Evolutionary conservation across 2,329 filamentous ascomycete genomes (phyloP).

Genomic region (Fusarium chlamydosporum): DNA sequence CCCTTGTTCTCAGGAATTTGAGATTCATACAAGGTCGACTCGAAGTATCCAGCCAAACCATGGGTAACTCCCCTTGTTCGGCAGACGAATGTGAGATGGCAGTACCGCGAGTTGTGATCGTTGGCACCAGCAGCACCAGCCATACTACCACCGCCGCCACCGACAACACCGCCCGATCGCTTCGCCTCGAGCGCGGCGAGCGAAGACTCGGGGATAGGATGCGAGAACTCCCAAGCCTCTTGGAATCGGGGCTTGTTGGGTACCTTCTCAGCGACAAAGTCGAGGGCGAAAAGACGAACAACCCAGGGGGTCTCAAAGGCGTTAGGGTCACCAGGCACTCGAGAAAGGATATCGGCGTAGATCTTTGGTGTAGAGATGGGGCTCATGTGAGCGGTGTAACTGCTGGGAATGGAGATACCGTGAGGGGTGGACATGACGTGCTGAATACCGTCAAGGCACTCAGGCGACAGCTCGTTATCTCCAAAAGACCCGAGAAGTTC

Average conservation of each 20-base stretch:
- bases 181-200: slow-evolving; percentile 69
- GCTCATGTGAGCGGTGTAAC: slow-evolving; percentile 94
- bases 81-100: slow-evolving; percentile 82
- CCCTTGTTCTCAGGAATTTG: slow-evolving; percentile 55
- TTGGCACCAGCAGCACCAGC: slow-evolving; percentile 84
- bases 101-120: slow-evolving; percentile 89
- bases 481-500: slow-evolving; percentile 96
- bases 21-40: slow-evolving; percentile 88
- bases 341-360: slow-evolving; percentile 81
- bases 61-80: slow-evolving; percentile 86
- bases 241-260: slow-evolving; percentile 76
- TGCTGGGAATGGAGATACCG: slow-evolving; percentile 93
- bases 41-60: slow-evolving; percentile 94
- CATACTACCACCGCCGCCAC: slow-evolving; percentile 79
- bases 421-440: slow-evolving; percentile 82
- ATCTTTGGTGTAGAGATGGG: slow-evolving; percentile 91
- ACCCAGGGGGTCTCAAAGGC: slow-evolving; percentile 95
- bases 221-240: slow-evolving; percentile 83
- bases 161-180: slow-evolving; percentile 73
- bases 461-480: slow-evolving; percentile 96
- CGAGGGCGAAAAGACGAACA: slow-evolving; percentile 89
- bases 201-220: slow-evolving; percentile 75
- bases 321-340: slow-evolving; percentile 72
- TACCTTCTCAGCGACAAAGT: slow-evolving; percentile 80
- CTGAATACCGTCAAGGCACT: slow-evolving; percentile 96